Evolutionary conservation across 1,139 yeast species (phyloP), one percentile per base, ranked within the genome.

Genomic region (Taphrina wiesneri): DNA sequence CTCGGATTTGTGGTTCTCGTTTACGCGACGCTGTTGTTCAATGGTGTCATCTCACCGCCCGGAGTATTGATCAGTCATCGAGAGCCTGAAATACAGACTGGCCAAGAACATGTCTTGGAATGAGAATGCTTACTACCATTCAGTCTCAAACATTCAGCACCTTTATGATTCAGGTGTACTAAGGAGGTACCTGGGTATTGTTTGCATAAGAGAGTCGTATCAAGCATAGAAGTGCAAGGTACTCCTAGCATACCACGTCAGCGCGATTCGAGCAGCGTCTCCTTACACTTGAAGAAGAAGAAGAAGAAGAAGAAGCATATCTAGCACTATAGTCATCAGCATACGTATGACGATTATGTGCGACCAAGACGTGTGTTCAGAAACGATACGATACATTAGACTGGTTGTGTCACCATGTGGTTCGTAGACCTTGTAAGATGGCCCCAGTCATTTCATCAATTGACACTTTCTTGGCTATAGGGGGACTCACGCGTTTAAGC

Each of bases 21-120:
- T 3, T 81, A 83, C 69, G 96, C 96, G 25, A 88, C 96, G 0
- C 77, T 88, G 63, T 81, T 88, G 65, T 89, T 87, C 78, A 88
- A 89, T 73, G 88, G 88, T 2, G 88, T 87, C 1, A 77, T 88
- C 21, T 47, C 68, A 23, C 68, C 70, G 15, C 67, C 72, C 6
- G 13, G 23, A 4, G 39, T 49, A 26, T 34, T 60, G 34, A 23
- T 23, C 21, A 25, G 21, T 19, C 19, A 34, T 15, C 28, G 13
- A 15, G 47, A 15, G 19, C 46, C 13, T 7, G 47, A 54, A 41
- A 36, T 54, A 11, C 47, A 54, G 32, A 15, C 47, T 4, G 59
- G 47, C 9, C 59, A n/a, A 17, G 59, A 54, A 21, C 59, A 54
- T 39, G 39, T 39, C 9, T 19, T 54, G 15, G 59, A 54, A 36